Evolutionary conservation across 2,329 filamentous ascomycete genomes (phyloP).

Genomic region (Fusarium coffeatum): DNA sequence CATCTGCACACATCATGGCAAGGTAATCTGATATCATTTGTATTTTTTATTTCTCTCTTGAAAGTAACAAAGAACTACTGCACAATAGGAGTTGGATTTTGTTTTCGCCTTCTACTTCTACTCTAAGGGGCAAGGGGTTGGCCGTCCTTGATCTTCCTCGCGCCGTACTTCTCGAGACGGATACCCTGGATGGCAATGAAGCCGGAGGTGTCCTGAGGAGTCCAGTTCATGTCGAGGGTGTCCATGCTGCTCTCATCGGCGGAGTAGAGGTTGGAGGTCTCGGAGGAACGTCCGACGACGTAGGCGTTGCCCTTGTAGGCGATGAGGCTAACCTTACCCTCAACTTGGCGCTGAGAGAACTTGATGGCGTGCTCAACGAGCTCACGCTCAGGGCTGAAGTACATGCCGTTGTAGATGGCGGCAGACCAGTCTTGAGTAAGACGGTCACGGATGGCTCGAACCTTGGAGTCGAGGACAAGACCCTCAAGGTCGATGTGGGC

Average conservation of each 20-base stretch:
- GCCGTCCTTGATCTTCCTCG: slow-evolving; percentile 49
- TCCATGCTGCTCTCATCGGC: slow-evolving; percentile 62
- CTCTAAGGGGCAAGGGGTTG: slow-evolving; percentile 51
- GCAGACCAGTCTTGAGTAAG: slow-evolving; percentile 64
- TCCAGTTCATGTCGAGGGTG: slow-evolving; percentile 69
- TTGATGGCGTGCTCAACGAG: slow-evolving; percentile 71
- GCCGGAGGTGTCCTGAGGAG: slow-evolving; percentile 73
- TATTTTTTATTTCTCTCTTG: neutral
- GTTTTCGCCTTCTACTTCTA: neutral
- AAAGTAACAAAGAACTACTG: neutral
- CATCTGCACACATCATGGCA: neutral
- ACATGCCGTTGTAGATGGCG: slow-evolving; percentile 49
- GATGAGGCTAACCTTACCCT: slow-evolving; percentile 46
- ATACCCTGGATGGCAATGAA: slow-evolving; percentile 63
- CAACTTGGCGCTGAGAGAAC: slow-evolving; percentile 66
- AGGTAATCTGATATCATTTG: neutral
- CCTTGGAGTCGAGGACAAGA: slow-evolving; percentile 64
- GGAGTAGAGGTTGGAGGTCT: slow-evolving; percentile 63
- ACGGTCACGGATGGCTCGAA: slow-evolving; percentile 65
- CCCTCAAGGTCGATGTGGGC: slow-evolving; percentile 62
- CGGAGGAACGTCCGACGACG: slow-evolving; percentile 58
- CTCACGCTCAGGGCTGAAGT: slow-evolving; percentile 64
- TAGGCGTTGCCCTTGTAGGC: slow-evolving; percentile 63
- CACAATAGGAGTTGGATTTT: neutral
- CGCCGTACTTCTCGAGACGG: slow-evolving; percentile 60